These are phyloP conservation scores for Penicillium sp. DNA, from an alignment of 2,329 filamentous ascomycete genomes.

Conservation along the genomic window DNA sequence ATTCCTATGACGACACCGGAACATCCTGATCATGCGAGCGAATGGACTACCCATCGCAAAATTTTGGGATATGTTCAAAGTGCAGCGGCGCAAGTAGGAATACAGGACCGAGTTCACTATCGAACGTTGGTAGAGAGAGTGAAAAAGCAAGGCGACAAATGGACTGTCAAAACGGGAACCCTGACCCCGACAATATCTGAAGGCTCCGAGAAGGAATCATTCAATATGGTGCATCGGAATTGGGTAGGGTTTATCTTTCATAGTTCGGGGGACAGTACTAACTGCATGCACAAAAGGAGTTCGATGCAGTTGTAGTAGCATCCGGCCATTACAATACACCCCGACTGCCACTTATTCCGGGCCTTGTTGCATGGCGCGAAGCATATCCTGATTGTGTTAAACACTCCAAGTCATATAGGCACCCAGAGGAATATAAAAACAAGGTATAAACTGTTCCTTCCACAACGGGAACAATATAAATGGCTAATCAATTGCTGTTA, in stretches of 20 bases:
- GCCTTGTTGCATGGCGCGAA: conserved; percentile 45
- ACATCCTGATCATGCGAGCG: background rate
- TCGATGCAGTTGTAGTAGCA: conserved; percentile 52
- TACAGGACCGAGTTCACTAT: background rate
- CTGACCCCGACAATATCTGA: background rate
- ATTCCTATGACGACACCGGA: conserved; percentile 1
- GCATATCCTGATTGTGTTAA: conserved; percentile 43
- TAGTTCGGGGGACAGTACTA: background rate
- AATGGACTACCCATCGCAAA: conserved; percentile 9
- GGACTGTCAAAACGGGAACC: background rate
- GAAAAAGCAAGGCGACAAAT: conserved; percentile 6
- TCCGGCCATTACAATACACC: conserved; percentile 53
- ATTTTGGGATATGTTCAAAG: conserved; percentile 4
- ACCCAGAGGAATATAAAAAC: conserved; percentile 45
- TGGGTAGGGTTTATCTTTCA: background rate
- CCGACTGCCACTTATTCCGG: conserved; percentile 47
- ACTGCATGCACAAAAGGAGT: conserved; percentile 20
- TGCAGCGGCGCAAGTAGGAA: background rate
- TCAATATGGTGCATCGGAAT: background rate
- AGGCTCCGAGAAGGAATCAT: background rate
- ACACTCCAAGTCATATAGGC: conserved; percentile 52
- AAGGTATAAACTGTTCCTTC: conserved; percentile 47
- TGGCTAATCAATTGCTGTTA: conserved; percentile 20
- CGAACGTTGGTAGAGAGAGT: background rate
- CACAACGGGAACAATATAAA: conserved; percentile 11